Conservation (phyloP, 2,329 filamentous ascomycete genomes). For the Macrophomina pseudophaseolina region DNA sequence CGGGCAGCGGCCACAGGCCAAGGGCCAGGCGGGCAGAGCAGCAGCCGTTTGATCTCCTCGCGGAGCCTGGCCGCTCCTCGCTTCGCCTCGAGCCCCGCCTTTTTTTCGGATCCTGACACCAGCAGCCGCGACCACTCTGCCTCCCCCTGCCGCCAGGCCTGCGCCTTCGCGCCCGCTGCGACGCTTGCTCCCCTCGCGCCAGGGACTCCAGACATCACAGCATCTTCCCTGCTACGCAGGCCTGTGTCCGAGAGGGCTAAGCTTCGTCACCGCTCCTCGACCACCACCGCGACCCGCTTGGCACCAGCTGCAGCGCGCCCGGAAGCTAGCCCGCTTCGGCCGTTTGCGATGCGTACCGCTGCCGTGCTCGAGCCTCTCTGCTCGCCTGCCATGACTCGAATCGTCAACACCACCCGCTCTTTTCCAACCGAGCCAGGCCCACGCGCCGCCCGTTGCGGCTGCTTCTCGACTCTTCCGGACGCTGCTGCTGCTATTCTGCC, state of each 20-base stretch:
- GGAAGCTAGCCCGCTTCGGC: neutral
- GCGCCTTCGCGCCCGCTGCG: neutral
- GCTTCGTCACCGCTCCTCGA: constrained; percentile 1
- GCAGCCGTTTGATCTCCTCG: constrained; percentile 10
- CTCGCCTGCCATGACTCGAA: constrained; percentile 21
- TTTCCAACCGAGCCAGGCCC: constrained; percentile 22
- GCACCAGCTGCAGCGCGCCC: neutral
- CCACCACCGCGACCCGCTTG: neutral
- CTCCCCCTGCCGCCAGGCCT: too few species aligned
- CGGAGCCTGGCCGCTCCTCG: constrained; percentile 16
- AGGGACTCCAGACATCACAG: neutral
- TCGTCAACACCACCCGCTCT: constrained; percentile 13
- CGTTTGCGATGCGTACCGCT: neutral
- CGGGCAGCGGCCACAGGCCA: neutral
- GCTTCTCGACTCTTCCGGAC: constrained; percentile 12
- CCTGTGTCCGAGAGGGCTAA: constrained; percentile 1
- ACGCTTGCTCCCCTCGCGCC: neutral
- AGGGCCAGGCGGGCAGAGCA: constrained; percentile 1
- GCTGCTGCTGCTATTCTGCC: neutral
- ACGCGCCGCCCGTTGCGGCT: constrained; percentile 12
- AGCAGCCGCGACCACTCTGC: neutral
- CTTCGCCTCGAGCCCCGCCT: constrained; percentile 21
- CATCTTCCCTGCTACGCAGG: neutral
- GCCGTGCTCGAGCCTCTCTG: constrained; percentile 10
- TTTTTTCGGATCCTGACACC: constrained; percentile 23